Conservation (phyloP, 441 rosid species). For the Bruguiera hainesii region DNA sequence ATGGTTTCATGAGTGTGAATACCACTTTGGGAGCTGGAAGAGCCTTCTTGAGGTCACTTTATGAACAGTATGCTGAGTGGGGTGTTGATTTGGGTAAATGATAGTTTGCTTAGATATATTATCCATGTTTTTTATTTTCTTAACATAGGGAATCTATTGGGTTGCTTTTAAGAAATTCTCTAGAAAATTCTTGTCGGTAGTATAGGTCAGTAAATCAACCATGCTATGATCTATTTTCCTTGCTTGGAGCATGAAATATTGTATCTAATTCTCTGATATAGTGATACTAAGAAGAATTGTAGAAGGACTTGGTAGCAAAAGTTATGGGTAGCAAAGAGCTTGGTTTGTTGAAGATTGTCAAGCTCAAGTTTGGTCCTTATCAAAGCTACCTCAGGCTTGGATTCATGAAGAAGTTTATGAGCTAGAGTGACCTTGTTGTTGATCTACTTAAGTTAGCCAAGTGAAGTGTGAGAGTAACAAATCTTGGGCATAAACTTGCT, state of each 20-base stretch:
- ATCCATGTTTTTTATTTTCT: not conserved
- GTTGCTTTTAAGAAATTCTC: not conserved
- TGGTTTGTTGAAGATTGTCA: not conserved
- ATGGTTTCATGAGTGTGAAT: constrained; percentile 89
- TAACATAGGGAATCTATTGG: not conserved
- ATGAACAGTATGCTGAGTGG: constrained; percentile 80
- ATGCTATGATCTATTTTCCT: no score
- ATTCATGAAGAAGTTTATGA: not conserved
- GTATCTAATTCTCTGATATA: no score
- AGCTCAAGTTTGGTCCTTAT: not conserved
- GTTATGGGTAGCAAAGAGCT: not conserved
- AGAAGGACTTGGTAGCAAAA: not conserved
- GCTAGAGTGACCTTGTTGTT: not conserved
- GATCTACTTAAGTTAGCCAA: no score
- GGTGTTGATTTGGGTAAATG: constrained; percentile 89
- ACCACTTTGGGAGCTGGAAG: constrained; percentile 70
- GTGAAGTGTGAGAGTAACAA: no score
- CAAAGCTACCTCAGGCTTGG: not conserved
- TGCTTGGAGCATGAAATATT: no score
- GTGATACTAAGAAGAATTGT: no score
- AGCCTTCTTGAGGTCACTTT: constrained; percentile 84
- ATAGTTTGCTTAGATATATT: not conserved
- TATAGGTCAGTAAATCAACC: not conserved
- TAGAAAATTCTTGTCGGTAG: not conserved
- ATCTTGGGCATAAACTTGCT: no score